Base-by-base conservation (phyloP, 495 filamentous ascomycete species). In the Niebla homalea region DNA sequence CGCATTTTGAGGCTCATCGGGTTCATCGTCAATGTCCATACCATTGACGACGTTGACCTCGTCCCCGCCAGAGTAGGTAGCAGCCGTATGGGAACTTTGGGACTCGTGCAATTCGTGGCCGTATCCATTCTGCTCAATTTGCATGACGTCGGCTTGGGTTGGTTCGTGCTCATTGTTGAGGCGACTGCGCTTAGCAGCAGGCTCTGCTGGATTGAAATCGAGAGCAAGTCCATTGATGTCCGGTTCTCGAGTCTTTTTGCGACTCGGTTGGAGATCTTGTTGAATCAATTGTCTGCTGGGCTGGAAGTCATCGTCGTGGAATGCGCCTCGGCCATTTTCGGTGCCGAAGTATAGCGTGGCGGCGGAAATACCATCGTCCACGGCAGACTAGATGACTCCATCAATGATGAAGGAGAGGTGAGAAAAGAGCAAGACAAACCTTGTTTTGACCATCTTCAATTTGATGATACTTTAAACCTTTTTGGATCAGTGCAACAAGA, bases 391-490 rank as follows among this genome's bases (percentile, higher is more conserved):
- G 19, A 42, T 41, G 23, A 26, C 21, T 22, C n/a, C n/a, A 48
- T 36, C 21, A 23, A 19, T 8, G 21, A 23, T 23, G 21, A 19
- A 23, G 11, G 21, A 42, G 18, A 20, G 5, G 29, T 32, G 29
- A 32, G 7, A 32, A 32, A 32, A 0, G n/a, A n/a, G 36, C 26
- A 2, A 16, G 14, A 70, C 77, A 48, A 77, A 77, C 80, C 77
- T 79, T 72, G 58, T 72, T 66, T 47, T 73, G 57, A 16, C 74
- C 72, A 54, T 81, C 73, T 52, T 87, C 77, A 42, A 82, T 67
- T 52, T 86, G 78, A 63, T 85, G 72, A 64, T 83, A 87, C 58
- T 83, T 71, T 35, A 90, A 70, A 52, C 85, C 85, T 68, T 84
- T 85, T 62, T 88, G 84, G 52, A 90, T 69, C 49, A 88, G 67